phyloP scores from a whole-genome alignment of 176 grass and related monocot genomes.

The Oryza longistaminata region DNA sequence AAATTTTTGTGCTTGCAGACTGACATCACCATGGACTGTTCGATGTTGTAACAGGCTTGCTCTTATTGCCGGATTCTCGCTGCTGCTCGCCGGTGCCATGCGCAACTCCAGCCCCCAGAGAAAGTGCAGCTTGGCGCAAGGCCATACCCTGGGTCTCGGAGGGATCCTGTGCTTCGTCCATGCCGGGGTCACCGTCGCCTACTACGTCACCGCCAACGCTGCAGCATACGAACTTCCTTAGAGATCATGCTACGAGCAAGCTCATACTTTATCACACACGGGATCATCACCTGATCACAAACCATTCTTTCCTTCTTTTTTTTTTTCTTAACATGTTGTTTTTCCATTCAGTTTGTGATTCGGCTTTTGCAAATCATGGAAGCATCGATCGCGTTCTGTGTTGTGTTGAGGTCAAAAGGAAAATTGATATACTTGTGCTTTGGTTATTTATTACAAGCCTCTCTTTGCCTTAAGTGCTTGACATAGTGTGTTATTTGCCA shows the following conservation, averaged over 20 bases:
- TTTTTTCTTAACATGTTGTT: neutral
- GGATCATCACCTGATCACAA: neutral
- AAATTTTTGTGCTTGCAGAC: neutral
- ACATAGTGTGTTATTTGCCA: neutral
- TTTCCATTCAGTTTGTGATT: conserved; percentile 26
- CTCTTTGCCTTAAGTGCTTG: neutral
- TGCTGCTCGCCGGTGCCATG: conserved; percentile 77
- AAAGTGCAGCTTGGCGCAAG: conserved; percentile 63
- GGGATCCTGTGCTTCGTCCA: conserved; percentile 90
- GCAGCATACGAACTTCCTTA: conserved; percentile 33
- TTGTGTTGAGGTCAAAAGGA: conserved; percentile 13
- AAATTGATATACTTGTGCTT: conserved; percentile 12
- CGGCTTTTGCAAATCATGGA: neutral
- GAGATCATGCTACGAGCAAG: conserved; percentile 6
- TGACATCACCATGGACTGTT: neutral
- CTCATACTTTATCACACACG: conserved; percentile 24
- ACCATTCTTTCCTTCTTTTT: conserved; percentile 37
- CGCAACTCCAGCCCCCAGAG: conserved; percentile 62
- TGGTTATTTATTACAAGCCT: too few species aligned
- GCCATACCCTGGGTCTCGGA: conserved; percentile 67
- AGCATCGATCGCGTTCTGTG: conserved; percentile 15
- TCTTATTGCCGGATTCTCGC: conserved; percentile 63
- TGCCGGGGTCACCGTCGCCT: conserved; percentile 60
- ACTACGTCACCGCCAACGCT: conserved; percentile 59
- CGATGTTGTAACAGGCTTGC: conserved; percentile 49